Evolutionary conservation across 306 rosid species (phyloP), one percentile per base, ranked within the genome.

Genomic region (Boehmeria nivea): DNA sequence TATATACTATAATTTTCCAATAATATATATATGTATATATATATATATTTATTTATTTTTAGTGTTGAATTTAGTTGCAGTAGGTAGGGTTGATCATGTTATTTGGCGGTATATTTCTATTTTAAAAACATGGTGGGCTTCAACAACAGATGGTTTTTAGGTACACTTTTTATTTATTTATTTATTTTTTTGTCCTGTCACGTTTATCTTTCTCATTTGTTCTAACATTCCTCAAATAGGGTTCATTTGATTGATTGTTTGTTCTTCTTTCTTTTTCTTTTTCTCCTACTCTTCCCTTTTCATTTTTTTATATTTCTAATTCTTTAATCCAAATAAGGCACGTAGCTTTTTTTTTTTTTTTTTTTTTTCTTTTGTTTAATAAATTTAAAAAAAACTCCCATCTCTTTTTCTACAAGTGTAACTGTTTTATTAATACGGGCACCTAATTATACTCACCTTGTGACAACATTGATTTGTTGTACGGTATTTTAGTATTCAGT

Each of bases 51-150:
- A n/a, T n/a, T n/a, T n/a, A n/a, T n/a, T 44, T 28, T 44, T 18
- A 38, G 44, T 55, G 59, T 19, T 50, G 75, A 62, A 68, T 54
- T 52, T 63, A 65, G 80, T 72, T 73, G 77, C 71, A 74, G 82
- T 82, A 51, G 93, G 83, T 82, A 46, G 65, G 37, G 51, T 8
- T 19, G 63, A 51, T 57, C 54, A 74, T 55, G 66, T 55, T 50
- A 22, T 71, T 69, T 65, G 71, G 70, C 66, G 51, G 47, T 64
- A 44, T 40, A 40, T 40, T 61, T 63, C 73, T 39, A 60, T 54
- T 81, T 31, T 10, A 39, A 75, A 43, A 66, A 1, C 66, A 66
- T 61, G 66, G 56, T 75, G 47, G 51, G 70, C 73, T 73, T 61
- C 55, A 56, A 56, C 69, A 66, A 37, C 58, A 34, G 17, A 13